Evolutionary conservation across 495 filamentous ascomycete species (phyloP).

Genomic region (Viridothelium virens): DNA sequence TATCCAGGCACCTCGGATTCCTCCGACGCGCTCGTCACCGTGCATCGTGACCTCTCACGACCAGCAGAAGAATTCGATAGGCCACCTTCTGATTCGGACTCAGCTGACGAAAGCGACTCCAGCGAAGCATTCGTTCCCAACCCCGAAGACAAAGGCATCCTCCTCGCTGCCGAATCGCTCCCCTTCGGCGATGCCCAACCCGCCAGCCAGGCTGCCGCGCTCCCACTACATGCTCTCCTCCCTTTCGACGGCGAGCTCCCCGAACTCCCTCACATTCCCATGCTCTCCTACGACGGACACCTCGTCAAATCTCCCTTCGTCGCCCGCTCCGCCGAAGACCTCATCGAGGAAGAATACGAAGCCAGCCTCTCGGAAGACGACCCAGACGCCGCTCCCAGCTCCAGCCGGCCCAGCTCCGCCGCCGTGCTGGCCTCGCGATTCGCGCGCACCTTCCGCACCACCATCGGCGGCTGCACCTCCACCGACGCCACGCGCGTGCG

Average conservation of each 20-base stretch:
- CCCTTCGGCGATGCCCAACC: conserved; percentile 19
- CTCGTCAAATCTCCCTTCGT: conserved; percentile 9
- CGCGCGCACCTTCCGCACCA: conserved; percentile 22
- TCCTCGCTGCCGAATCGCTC: conserved; percentile 22
- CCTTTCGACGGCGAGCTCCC: conserved; percentile 35
- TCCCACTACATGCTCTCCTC: conserved; percentile 30
- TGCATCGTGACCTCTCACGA: conserved; percentile 67
- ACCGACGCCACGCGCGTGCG: conserved; percentile 21
- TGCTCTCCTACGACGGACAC: conserved; percentile 27
- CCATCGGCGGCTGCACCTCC: conserved; percentile 30
- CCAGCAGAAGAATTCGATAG: conserved; percentile 56
- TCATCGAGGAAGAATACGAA: conserved; percentile 16
- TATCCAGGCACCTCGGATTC: conserved; percentile 55
- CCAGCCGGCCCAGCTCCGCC: neutral
- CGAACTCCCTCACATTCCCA: conserved; percentile 31
- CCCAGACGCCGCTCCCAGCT: neutral
- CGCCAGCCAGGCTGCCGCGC: conserved; percentile 14
- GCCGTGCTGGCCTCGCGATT: neutral
- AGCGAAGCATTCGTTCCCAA: neutral
- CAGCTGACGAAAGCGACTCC: neutral
- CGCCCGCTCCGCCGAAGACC: neutral
- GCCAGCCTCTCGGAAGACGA: neutral
- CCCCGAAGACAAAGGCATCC: conserved; percentile 25
- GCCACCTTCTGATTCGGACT: conserved; percentile 8
- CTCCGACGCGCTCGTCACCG: conserved; percentile 47